Evolutionary conservation across 805 yeast genomes (phyloP).

Genomic region (Torulaspora franciscae): DNA sequence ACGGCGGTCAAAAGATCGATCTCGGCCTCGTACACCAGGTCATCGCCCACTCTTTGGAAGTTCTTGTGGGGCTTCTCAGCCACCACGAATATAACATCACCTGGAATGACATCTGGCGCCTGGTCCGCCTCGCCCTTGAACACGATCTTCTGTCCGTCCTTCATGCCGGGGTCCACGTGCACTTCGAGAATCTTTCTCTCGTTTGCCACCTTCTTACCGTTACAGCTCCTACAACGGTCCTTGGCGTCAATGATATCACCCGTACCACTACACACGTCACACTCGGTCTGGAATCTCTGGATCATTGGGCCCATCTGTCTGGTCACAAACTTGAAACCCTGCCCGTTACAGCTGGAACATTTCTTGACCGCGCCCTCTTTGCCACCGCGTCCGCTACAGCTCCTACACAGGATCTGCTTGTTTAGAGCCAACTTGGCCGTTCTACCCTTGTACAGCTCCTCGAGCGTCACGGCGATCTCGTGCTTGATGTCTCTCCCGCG

Average conservation of each 20-base stretch:
- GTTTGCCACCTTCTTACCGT: slow-evolving; percentile 78
- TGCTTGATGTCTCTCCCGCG: slow-evolving; percentile 91
- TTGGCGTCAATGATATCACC: slow-evolving; percentile 85
- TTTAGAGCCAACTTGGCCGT: slow-evolving; percentile 89
- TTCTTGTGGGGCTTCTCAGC: slow-evolving; percentile 82
- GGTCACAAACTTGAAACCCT: slow-evolving; percentile 85
- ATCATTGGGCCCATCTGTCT: slow-evolving; percentile 99
- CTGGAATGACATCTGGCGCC: slow-evolving; percentile 90
- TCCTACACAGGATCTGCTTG: slow-evolving; percentile 81
- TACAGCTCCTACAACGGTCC: slow-evolving; percentile 83
- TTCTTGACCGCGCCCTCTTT: slow-evolving; percentile 82
- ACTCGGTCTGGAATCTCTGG: slow-evolving; percentile 92
- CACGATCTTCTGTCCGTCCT: slow-evolving; percentile 82
- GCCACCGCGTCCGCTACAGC: slow-evolving; percentile 96
- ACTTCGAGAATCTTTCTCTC: slow-evolving; percentile 94
- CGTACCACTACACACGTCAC: slow-evolving; percentile 87
- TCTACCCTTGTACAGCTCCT: slow-evolving; percentile 91
- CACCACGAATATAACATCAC: slow-evolving; percentile 90
- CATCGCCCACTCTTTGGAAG: slow-evolving; percentile 86
- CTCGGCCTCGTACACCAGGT: slow-evolving; percentile 78
- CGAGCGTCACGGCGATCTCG: slow-evolving; percentile 76
- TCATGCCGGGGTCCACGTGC: slow-evolving; percentile 95
- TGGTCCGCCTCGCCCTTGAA: slow-evolving; percentile 98
- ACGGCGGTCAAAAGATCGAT: slow-evolving; percentile 89
- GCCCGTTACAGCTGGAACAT: slow-evolving; percentile 85